Conservation (phyloP, 2,329 filamentous ascomycete genomes). For the Trichophyton verrucosum region DNA sequence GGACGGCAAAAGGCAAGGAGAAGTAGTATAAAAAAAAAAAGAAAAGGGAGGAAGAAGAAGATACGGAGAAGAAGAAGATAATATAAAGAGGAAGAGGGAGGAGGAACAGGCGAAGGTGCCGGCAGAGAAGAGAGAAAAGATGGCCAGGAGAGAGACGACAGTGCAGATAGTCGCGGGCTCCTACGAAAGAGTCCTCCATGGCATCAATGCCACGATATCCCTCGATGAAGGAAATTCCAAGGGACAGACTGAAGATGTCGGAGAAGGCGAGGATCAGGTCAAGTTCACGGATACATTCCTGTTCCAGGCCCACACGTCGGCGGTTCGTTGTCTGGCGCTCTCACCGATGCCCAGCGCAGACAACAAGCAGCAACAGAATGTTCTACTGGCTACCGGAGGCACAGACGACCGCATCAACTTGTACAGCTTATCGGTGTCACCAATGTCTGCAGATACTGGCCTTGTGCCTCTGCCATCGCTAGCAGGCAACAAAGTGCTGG, state of each 20-base stretch:
- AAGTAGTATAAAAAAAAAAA: too few species aligned
- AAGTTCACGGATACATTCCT: slow-evolving; percentile 86
- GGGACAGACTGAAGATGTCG: slow-evolving; percentile 5
- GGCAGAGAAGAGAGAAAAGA: slow-evolving; percentile 13
- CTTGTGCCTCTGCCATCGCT: slow-evolving; percentile 53
- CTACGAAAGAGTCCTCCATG: slow-evolving; percentile 87
- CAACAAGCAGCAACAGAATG: slow-evolving; percentile 54
- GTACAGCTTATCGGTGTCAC: slow-evolving; percentile 68
- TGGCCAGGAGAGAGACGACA: slow-evolving; percentile 32
- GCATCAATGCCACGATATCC: slow-evolving; percentile 58
- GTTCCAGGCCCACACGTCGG: slow-evolving; percentile 83
- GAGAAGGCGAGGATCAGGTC: slow-evolving; percentile 27
- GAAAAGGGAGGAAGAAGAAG: background rate
- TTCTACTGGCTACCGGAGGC: slow-evolving; percentile 79
- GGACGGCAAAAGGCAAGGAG: too few species aligned
- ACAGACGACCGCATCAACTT: slow-evolving; percentile 93
- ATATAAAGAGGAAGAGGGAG: background rate
- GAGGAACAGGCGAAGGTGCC: background rate
- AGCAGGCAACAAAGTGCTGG: slow-evolving; percentile 59
- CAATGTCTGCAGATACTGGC: slow-evolving; percentile 44
- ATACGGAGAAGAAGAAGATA: background rate
- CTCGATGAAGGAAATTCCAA: slow-evolving; percentile 1
- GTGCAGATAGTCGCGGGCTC: slow-evolving; percentile 86
- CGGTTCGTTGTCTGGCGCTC: slow-evolving; percentile 77
- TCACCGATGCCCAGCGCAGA: slow-evolving; percentile 55